Evolutionary conservation across 805 yeast genomes (phyloP).

Genomic region (Zygosaccharomyces kombuchaensis): DNA sequence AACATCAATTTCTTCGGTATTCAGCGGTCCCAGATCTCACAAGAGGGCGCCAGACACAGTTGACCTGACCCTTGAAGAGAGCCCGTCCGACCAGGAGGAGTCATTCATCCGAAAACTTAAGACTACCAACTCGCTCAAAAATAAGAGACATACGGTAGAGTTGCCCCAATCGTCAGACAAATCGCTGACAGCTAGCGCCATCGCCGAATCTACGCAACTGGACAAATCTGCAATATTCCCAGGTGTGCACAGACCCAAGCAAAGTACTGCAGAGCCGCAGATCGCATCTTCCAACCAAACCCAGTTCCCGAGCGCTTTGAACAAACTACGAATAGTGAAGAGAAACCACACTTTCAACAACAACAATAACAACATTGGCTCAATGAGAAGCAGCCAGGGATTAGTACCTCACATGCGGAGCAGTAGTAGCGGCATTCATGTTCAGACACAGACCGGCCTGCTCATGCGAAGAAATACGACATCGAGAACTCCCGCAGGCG

Average conservation of each 20-base stretch:
- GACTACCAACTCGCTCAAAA: conserved; percentile 13
- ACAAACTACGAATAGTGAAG: conserved; percentile 23
- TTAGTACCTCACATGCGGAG: conserved; percentile 22
- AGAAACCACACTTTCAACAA: conserved; percentile 22
- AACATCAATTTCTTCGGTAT: conserved; percentile 5
- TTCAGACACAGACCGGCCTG: conserved; percentile 11
- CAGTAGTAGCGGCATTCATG: conserved; percentile 11
- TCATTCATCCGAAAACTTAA: conserved; percentile 23
- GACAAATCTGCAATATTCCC: conserved; percentile 8
- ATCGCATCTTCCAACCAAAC: conserved; percentile 4
- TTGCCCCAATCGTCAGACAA: conserved; percentile 1
- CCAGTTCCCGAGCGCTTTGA: conserved; percentile 25
- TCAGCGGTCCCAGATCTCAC: conserved; percentile 15
- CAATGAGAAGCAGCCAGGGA: conserved; percentile 18
- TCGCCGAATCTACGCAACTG: conserved; percentile 19
- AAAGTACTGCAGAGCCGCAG: background rate
- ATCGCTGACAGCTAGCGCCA: conserved; percentile 2
- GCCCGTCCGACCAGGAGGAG: conserved; percentile 12
- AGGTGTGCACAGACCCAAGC: background rate
- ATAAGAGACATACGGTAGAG: conserved; percentile 4
- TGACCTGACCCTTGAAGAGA: conserved; percentile 25
- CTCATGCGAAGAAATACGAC: conserved; percentile 12
- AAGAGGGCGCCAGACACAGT: conserved; percentile 25
- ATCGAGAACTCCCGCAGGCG: conserved; percentile 2
- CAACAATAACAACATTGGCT: conserved; percentile 3